Conservation (phyloP, 805 yeast genomes). For the Metschnikowia aberdeeniae region DNA sequence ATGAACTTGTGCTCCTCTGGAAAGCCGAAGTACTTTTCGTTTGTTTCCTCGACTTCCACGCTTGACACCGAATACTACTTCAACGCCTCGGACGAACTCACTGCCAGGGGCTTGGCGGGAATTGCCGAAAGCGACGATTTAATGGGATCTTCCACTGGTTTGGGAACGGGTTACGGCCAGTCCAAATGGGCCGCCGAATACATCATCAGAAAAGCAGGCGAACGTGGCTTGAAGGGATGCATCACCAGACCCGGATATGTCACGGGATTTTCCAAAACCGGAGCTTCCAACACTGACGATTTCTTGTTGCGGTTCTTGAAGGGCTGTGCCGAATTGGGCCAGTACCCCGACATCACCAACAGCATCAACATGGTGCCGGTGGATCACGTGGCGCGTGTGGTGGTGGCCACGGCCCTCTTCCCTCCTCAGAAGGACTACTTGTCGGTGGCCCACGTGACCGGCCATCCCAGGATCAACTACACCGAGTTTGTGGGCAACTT, state of each 20-base stretch:
- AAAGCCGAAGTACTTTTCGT: constrained; percentile 79
- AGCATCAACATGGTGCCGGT: constrained; percentile 96
- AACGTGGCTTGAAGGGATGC: constrained; percentile 80
- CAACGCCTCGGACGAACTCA: constrained; percentile 65
- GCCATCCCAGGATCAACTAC: constrained; percentile 87
- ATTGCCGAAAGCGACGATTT: constrained; percentile 80
- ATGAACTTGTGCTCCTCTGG: constrained; percentile 73
- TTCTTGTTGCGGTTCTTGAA: constrained; percentile 91
- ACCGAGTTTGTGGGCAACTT: constrained; percentile 68
- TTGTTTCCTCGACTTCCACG: constrained; percentile 94
- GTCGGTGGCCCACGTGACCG: constrained; percentile 92
- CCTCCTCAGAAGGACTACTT: constrained; percentile 56
- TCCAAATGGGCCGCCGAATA: constrained; percentile 97
- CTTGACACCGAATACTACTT: constrained; percentile 82
- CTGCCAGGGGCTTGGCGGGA: constrained; percentile 64
- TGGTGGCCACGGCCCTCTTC: constrained; percentile 74
- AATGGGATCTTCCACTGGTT: constrained; percentile 73
- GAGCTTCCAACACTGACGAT: constrained; percentile 94
- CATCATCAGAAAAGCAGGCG: constrained; percentile 82
- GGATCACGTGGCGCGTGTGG: constrained; percentile 93
- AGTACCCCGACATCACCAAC: constrained; percentile 80
- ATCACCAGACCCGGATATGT: constrained; percentile 96
- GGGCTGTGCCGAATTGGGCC: constrained; percentile 87
- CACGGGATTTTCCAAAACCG: constrained; percentile 78
- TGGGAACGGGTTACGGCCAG: constrained; percentile 95